Conservation (phyloP, 225 moss, liverwort and hornwort genomes). For the Anthoceros angustus region DNA sequence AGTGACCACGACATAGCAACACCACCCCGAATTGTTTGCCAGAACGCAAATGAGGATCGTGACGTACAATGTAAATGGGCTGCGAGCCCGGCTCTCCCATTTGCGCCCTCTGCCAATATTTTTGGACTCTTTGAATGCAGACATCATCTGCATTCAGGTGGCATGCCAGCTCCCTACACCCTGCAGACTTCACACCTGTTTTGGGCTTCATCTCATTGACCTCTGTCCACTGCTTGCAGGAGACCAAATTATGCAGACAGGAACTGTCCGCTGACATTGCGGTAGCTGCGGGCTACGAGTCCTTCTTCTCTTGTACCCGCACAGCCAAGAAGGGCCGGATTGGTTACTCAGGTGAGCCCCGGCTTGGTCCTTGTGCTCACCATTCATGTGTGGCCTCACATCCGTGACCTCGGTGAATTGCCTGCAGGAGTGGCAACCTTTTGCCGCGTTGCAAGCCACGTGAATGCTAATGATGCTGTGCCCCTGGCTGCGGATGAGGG, state of each 20-base stretch:
- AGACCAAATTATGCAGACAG: constrained; percentile 65
- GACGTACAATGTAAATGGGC: constrained; percentile 47
- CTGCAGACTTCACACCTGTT: neutral
- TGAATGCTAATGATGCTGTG: constrained; percentile 16
- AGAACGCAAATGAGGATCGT: constrained; percentile 30
- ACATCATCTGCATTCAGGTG: constrained; percentile 50
- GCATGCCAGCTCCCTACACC: neutral
- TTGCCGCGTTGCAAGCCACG: constrained; percentile 29
- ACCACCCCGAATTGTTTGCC: too few species aligned
- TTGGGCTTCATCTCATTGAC: neutral
- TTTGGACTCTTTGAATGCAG: constrained; percentile 35
- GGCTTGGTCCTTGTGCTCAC: neutral
- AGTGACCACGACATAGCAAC: too few species aligned
- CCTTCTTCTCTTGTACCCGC: constrained; percentile 88
- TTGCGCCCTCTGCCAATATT: constrained; percentile 33
- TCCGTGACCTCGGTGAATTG: neutral
- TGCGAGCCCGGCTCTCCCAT: constrained; percentile 43
- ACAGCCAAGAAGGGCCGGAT: constrained; percentile 43
- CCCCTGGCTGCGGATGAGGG: constrained; percentile 95
- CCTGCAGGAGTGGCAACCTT: constrained; percentile 92
- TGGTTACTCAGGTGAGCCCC: constrained; percentile 59
- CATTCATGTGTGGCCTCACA: neutral
- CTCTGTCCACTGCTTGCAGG: constrained; percentile 21
- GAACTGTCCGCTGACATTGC: constrained; percentile 81
- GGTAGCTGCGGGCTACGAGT: constrained; percentile 70